Conservation (phyloP, 805 yeast species). For the Candida loeiensis region DNA sequence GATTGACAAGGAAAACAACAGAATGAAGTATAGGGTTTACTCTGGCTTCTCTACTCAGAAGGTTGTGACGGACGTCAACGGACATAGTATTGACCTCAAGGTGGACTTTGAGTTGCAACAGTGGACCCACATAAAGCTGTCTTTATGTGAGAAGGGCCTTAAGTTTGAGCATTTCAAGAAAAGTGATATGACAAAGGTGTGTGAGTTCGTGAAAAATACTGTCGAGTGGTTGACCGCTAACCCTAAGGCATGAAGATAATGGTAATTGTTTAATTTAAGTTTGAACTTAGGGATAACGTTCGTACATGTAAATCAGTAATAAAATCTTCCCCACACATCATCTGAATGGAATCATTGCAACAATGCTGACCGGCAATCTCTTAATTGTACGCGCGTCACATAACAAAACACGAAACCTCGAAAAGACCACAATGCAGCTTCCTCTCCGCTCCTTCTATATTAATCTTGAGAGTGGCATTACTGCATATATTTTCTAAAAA, state of each 20-base stretch:
- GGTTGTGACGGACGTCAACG: constrained; percentile 5
- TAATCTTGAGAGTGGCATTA: too few species aligned
- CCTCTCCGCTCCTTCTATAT: too few species aligned
- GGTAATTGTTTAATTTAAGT: too few species aligned
- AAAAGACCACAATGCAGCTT: too few species aligned
- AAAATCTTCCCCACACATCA: too few species aligned
- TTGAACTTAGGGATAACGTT: too few species aligned
- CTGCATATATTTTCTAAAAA: not conserved
- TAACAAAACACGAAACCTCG: too few species aligned
- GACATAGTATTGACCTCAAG: constrained; percentile 1
- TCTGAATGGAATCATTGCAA: too few species aligned
- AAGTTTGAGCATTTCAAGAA: constrained; percentile 24
- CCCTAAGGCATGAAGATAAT: constrained; percentile 1
- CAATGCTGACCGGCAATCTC: too few species aligned
- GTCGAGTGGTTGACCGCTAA: constrained; percentile 20
- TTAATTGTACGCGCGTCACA: too few species aligned
- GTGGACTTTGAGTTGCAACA: constrained; percentile 30
- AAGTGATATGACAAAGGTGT: constrained; percentile 20
- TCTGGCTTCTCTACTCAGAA: constrained; percentile 21
- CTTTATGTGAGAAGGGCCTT: constrained; percentile 24
- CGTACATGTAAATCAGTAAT: too few species aligned
- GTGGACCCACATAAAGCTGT: constrained; percentile 27
- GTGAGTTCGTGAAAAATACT: constrained; percentile 27
- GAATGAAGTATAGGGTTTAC: constrained; percentile 27
- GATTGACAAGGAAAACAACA: constrained; percentile 21